These are phyloP conservation scores for Thymus mandschuricus DNA, from an alignment of 257 asterid species.

Conservation along the genomic window DNA sequence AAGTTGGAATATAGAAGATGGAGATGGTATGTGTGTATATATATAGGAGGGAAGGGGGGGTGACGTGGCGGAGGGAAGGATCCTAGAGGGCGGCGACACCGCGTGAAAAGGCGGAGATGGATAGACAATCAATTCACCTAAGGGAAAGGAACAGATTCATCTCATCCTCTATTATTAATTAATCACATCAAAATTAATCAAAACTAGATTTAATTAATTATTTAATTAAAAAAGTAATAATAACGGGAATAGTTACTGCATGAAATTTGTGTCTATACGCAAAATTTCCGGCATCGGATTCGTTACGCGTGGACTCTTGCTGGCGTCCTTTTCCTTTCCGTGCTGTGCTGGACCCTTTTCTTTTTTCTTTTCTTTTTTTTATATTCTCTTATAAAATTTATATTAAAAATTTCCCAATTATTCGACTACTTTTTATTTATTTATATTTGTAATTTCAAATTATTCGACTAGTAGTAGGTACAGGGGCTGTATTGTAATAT, in stretches of 20 bases:
- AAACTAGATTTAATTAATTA: not conserved
- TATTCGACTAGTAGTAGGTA: too few species aligned
- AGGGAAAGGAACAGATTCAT: not conserved
- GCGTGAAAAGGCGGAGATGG: conserved; percentile 41
- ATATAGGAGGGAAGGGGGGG: conserved; percentile 17
- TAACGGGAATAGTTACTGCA: not conserved
- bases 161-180: too few species aligned
- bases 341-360: not conserved
- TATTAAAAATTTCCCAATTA: not conserved
- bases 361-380: too few species aligned
- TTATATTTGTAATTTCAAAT: too few species aligned
- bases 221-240: too few species aligned
- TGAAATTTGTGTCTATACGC: not conserved
- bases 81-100: conserved; percentile 43
- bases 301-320: conserved; percentile 38
- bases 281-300: conserved; percentile 12
- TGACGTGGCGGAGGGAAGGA: conserved; percentile 34
- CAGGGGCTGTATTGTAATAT: too few species aligned
- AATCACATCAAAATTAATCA: not conserved
- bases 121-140: conserved; percentile 12
- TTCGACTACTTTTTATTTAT: not conserved
- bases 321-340: not conserved
- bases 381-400: not conserved
- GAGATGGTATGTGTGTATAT: not conserved
- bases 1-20: not conserved